Conservation (phyloP, 2,329 filamentous ascomycete genomes). For the Tolypocladium guangdongense region DNA sequence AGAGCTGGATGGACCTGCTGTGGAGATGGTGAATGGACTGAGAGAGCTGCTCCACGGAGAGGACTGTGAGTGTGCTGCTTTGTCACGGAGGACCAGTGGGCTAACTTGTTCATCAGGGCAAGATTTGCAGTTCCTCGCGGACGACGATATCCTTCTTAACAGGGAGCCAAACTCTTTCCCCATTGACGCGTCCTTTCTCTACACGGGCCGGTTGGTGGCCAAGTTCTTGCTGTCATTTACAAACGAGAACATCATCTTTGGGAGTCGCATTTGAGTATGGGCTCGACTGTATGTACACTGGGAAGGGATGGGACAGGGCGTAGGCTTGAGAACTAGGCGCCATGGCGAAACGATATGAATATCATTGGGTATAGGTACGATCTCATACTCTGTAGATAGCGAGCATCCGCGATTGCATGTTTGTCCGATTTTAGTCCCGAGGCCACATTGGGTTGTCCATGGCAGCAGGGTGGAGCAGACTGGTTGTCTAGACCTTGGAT, state of each 20-base stretch:
- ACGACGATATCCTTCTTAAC: slow-evolving; percentile 34
- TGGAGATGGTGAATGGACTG: slow-evolving; percentile 34
- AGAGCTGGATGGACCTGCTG: slow-evolving; percentile 34
- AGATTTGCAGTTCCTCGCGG: slow-evolving; percentile 30
- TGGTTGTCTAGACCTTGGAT: slow-evolving; percentile 56
- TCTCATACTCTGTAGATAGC: not conserved
- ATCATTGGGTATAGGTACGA: not conserved
- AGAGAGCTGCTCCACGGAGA: slow-evolving; percentile 31
- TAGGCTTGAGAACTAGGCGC: not conserved
- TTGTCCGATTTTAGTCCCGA: slow-evolving; percentile 54
- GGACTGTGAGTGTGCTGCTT: slow-evolving; percentile 28
- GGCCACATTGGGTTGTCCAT: slow-evolving; percentile 41
- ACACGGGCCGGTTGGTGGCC: slow-evolving; percentile 40
- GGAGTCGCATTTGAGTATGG: slow-evolving; percentile 11
- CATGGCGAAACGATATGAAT: not conserved
- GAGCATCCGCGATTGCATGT: slow-evolving; percentile 27
- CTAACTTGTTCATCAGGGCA: slow-evolving; percentile 16
- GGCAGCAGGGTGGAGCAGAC: slow-evolving; percentile 56
- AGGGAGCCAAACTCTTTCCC: slow-evolving; percentile 34
- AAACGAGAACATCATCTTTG: slow-evolving; percentile 38
- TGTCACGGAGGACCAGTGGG: not conserved
- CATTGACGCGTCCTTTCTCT: slow-evolving; percentile 36
- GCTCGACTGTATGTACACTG: not conserved
- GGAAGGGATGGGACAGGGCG: not conserved
- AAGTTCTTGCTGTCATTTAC: slow-evolving; percentile 45